Base-by-base conservation (phyloP, 164 flowering plant species). In the Warburgia ugandensis region DNA sequence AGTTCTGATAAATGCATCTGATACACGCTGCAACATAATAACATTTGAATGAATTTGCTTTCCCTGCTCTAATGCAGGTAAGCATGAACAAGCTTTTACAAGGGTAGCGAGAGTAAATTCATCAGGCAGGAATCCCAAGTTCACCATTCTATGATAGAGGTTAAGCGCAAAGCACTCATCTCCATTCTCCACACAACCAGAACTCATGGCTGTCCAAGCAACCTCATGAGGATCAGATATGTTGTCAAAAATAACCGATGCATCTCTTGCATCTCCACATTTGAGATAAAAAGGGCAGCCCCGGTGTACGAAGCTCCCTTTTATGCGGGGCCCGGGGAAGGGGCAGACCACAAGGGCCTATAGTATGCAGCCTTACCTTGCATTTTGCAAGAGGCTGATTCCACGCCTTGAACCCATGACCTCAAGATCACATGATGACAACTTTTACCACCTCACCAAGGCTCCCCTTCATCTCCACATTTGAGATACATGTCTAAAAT, bases 201-300 rank as follows among this genome's bases (percentile, higher is more conserved):
- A 71, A 19, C 77, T 75, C 77, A 80, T 73, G 22, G 77, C 53
- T 25, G 80, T 77, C 81, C 80, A 75, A 10, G 83, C 75, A 41
- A 77, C 77, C 44, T 67, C 72, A 57, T 77, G 80, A 2, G 73
- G 77, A 23, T 26, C 49, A 16, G 67, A 52, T 20, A 77, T 75
- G 23, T 44, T 55, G 41, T 45, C 35, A 50, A 77, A 77, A 40
- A 68, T 60, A n/a, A 37, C 14, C 27, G 45, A 37, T 33, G 86
- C 81, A 52, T 61, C 68, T 16, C 8, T 28, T 43, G 64, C 71
- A 20, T 55, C 69, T 29, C 78, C 82, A 59, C 82, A n/a, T n/a
- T n/a, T n/a, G n/a, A n/a, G n/a, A n/a, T n/a, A n/a, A n/a, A n/a
- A n/a, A n/a, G n/a, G n/a, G n/a, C n/a, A n/a, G n/a, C n/a, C n/a